These are phyloP conservation scores for Hyaloperonospora brassicae DNA, from an alignment of 352 stramenopile genomes.

Conservation along the genomic window DNA sequence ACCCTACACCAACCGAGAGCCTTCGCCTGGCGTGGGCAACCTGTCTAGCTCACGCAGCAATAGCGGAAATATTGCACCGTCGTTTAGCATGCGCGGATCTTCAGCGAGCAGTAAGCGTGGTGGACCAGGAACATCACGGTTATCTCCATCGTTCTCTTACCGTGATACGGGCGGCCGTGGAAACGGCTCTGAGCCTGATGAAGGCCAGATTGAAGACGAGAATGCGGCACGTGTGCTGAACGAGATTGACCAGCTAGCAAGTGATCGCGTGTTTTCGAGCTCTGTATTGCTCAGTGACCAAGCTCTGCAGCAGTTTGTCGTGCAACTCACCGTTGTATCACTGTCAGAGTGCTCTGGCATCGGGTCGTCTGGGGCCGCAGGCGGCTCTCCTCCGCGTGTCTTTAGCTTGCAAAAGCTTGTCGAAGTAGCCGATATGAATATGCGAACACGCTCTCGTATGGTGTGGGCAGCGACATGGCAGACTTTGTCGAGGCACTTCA, in stretches of 20 bases:
- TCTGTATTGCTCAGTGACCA: constrained; percentile 69
- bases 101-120: constrained; percentile 21
- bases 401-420: constrained; percentile 99
- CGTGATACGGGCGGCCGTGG: constrained; percentile 32
- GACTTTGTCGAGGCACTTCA: constrained; percentile 95
- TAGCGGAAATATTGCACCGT: constrained; percentile 22
- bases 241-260: constrained; percentile 80
- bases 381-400: constrained; percentile 81
- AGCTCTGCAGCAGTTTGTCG: constrained; percentile 86
- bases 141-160: constrained; percentile 47
- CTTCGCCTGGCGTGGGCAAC: constrained; percentile 20
- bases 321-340: constrained; percentile 86
- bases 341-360: constrained; percentile 80
- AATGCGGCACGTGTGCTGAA: constrained; percentile 76
- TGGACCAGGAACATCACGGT: constrained; percentile 20
- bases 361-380: constrained; percentile 28
- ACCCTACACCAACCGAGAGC: constrained; percentile 76
- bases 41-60: constrained; percentile 25
- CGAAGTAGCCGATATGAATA: constrained; percentile 99
- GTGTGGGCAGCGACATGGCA: constrained; percentile 98
- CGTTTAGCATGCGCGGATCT: constrained; percentile 25
- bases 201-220: constrained; percentile 69
- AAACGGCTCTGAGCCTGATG: constrained; percentile 29
- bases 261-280: constrained; percentile 89
- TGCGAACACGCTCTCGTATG: constrained; percentile 91